Evolutionary conservation across 2,329 filamentous ascomycete species (phyloP), one percentile per base, ranked within the genome.

Genomic region (Neodidymelliopsis sp.): DNA sequence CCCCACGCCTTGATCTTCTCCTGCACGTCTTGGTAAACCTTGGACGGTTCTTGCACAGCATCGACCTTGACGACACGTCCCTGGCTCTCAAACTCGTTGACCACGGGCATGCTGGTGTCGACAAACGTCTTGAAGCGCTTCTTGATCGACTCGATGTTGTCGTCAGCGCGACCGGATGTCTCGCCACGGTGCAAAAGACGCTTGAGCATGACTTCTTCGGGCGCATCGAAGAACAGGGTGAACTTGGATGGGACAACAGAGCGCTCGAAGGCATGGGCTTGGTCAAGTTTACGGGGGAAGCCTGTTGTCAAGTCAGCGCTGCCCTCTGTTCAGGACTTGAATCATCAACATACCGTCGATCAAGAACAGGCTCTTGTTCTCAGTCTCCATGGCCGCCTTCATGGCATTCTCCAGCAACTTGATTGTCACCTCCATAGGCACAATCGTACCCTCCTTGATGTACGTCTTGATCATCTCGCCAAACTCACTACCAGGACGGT

Each of bases 371-470:
- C 83, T 83, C 72, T 85, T 87, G 19, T 53, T 59, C 30, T 55
- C 52, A 15, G 31, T 59, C 46, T 79, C 69, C 41, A 96, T 84
- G 10, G 83, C 81, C 7, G 82, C 84, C 47, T 81, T 81, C 90
- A 99, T 97, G 49, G 92, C 91, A 74, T 96, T 96, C 77, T 97
- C 92, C 31, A 99, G 83, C 25, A 99, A 78, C 66, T 92, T 88
- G 51, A 99, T 88, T 4, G 94, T 99, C 39, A 97, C 91, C 75
- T 97, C 93, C 90, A 96, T 96, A n/a, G 94, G 94, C 57, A 99
- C 94, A 74, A 99, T 99, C 63, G 86, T 86, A 51, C 94, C 94
- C 72, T 99, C 88, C 70, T 88, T 90, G 81, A 99, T 99, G 79
- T 94, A 92, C 63, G 88, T 83, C 72, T 88, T 88, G 82, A 99